These are phyloP conservation scores for Euphorbia peplus DNA, from an alignment of 345 rosid species.

Conservation along the genomic window DNA sequence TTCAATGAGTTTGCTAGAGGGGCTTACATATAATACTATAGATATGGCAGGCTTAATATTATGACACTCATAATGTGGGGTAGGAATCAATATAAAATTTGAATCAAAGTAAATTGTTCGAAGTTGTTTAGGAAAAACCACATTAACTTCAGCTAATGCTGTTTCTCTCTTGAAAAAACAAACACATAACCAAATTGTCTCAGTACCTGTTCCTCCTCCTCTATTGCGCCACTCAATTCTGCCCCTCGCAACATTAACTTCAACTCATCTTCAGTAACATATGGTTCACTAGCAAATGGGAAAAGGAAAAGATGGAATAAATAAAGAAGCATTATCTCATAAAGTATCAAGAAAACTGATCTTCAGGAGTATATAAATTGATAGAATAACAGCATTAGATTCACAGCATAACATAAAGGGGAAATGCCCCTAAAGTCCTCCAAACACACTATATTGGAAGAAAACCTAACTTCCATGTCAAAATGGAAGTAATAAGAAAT, in stretches of 20 bases:
- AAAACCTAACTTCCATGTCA: neutral
- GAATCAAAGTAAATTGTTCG: neutral
- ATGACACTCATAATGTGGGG: neutral
- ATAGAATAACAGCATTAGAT: neutral
- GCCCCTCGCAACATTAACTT: slow-evolving; percentile 97
- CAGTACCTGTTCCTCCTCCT: slow-evolving; percentile 96
- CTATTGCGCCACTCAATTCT: slow-evolving; percentile 97
- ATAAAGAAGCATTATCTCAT: neutral
- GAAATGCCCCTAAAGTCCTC: neutral
- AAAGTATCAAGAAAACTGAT: neutral
- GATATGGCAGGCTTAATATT: neutral
- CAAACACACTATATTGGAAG: neutral
- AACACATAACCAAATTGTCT: neutral
- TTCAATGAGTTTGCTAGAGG: neutral
- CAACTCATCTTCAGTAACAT: slow-evolving; percentile 94
- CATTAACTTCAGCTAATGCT: neutral
- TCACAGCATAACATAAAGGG: neutral
- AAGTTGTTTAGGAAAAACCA: neutral
- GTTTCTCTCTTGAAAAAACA: slow-evolving; percentile 1
- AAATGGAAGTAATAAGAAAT: neutral
- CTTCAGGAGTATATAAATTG: neutral
- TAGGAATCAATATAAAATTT: neutral
- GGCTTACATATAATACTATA: neutral
- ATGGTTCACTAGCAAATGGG: slow-evolving; percentile 59
- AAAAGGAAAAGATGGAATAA: slow-evolving; percentile 12